Evolutionary conservation across 2,329 filamentous ascomycete genomes (phyloP), one percentile per base, ranked within the genome.

Genomic region (Didymella sp.): DNA sequence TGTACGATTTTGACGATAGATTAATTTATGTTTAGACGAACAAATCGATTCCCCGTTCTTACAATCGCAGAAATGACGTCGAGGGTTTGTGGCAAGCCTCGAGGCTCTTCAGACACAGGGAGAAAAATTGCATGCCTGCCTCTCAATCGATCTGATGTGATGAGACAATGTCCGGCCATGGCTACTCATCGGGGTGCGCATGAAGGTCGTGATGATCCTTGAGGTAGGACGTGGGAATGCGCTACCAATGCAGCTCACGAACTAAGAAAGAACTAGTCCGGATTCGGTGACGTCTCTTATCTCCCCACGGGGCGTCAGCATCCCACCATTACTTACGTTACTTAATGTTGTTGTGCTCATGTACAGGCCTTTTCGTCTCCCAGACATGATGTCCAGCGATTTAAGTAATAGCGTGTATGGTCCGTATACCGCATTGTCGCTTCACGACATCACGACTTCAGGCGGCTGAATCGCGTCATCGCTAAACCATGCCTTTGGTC

Each of bases 401-500:
- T 48, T 31, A 44, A 17, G n/a, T n/a, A 28, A 22, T 25, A 15
- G 37, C 30, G 6, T 31, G 15, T 6, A 15, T n/a, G 7, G 13
- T n/a, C 30, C 44, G 6, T 41, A 35, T 28, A 38, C 19, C 19
- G 35, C 28, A 4, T 56, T 35, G 21, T 56, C 35, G 49, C 21
- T 44, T 33, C 37, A 31, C 7, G 24, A n/a, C 46, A 56, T 61
- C 19, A 37, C 56, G 59, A 51, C 56, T 59, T 50, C 21, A 46
- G 30, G 56, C 59, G 53, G 49, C 37, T 50, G 47, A 49, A 61
- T 61, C 42, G 52, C 59, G 52, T 56, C 52, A 59, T 61, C 56
- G 40, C 30, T 30, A 35, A 25, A 41, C 19, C 6, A 47, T 43
- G 24, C 15, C 19, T 41, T 19, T 46, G 48, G 35, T 38, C 27